A percentile compares a stretch with the other conserved stretches of the same genome.
Conservation (phyloP, 257 asterid genomes). For the Salvia hispanica region DNA sequence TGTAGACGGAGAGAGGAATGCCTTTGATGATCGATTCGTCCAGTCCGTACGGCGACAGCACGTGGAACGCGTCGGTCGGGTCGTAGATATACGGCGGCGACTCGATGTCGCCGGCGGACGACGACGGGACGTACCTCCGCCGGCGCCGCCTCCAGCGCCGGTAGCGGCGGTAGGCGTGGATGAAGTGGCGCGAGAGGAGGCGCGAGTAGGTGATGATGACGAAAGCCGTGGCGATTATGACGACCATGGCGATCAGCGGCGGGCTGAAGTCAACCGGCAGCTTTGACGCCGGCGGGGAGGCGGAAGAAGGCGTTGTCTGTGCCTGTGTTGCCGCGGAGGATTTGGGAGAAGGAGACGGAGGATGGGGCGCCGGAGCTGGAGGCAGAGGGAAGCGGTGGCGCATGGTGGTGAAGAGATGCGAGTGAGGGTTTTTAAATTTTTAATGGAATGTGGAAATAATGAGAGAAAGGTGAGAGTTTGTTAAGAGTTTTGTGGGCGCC, state of each 20-base stretch:
- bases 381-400: conserved; percentile 36
- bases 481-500: too few species aligned
- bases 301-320: conserved; percentile 13
- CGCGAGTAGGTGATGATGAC: conserved; percentile 88
- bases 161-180: conserved; percentile 65
- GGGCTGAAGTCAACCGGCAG: conserved; percentile 83
- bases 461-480: too few species aligned
- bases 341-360: conserved; percentile 32
- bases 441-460: too few species aligned
- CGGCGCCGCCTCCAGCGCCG: conserved; percentile 72
- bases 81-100: conserved; percentile 76
- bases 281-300: conserved; percentile 60
- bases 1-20: conserved; percentile 78
- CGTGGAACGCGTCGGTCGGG: conserved; percentile 61
- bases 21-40: conserved; percentile 81
- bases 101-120: conserved; percentile 75
- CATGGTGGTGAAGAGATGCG: conserved; percentile 30
- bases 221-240: conserved; percentile 77
- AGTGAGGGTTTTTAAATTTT: too few species aligned
- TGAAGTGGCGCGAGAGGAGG: conserved; percentile 70
- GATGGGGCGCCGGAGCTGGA: conserved; percentile 42
- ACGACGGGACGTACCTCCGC: conserved; percentile 65
- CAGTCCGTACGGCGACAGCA: conserved; percentile 85
- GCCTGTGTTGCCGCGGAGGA: background rate
- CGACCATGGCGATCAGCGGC: conserved; percentile 92